Evolutionary conservation across 805 yeast species (phyloP).

Genomic region (Debaryomyces hansenii): DNA sequence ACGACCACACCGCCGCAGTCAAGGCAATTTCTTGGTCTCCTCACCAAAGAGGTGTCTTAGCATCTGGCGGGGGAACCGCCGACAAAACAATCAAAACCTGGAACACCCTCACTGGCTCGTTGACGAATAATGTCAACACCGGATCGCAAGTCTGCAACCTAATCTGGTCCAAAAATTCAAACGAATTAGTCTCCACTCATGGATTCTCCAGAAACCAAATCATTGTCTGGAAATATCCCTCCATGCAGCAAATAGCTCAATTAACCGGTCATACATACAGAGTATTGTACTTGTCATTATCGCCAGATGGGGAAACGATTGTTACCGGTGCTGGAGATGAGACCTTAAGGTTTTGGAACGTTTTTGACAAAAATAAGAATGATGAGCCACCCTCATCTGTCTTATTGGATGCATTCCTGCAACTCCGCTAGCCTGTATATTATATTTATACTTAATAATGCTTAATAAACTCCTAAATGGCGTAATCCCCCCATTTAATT

Average conservation of each 20-base stretch:
- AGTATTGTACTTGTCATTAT: conserved; percentile 82
- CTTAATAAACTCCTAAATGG: neutral
- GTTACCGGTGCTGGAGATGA: conserved; percentile 99
- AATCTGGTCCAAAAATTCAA: conserved; percentile 88
- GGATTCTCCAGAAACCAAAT: conserved; percentile 91
- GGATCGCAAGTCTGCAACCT: conserved; percentile 96
- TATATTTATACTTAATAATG: neutral
- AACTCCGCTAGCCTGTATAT: conserved; percentile 48
- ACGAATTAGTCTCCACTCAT: conserved; percentile 91
- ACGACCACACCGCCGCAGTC: conserved; percentile 91
- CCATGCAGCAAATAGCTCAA: conserved; percentile 90
- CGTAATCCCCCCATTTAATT: no score
- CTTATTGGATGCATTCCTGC: conserved; percentile 72
- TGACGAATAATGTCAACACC: conserved; percentile 80
- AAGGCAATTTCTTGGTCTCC: conserved; percentile 98
- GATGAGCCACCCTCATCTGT: conserved; percentile 62
- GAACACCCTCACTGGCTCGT: conserved; percentile 81
- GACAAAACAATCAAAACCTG: conserved; percentile 88
- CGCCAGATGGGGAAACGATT: conserved; percentile 95
- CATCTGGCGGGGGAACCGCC: conserved; percentile 97
- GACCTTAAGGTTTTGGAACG: conserved; percentile 92
- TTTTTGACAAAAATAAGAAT: conserved; percentile 73
- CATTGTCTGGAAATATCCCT: conserved; percentile 90
- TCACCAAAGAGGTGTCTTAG: conserved; percentile 89
- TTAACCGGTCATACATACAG: conserved; percentile 93